These are phyloP conservation scores for Huiozyma naganishii DNA, from an alignment of 805 yeast genomes.

Conservation along the genomic window DNA sequence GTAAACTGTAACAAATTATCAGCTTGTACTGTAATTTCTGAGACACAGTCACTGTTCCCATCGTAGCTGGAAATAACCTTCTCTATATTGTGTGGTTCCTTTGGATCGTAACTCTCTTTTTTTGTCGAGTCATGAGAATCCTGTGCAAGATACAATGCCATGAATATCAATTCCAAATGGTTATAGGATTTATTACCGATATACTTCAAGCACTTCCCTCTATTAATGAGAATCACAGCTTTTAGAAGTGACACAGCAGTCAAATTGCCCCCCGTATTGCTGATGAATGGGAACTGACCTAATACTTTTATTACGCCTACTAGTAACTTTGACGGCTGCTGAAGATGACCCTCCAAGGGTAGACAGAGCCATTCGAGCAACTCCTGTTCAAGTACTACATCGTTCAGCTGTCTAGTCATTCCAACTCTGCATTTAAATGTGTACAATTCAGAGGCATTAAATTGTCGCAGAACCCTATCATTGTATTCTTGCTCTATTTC, in stretches of 20 bases:
- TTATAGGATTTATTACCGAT: constrained; percentile 31
- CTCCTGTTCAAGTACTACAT: constrained; percentile 18
- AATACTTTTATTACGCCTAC: constrained; percentile 34
- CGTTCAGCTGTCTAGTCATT: constrained; percentile 12
- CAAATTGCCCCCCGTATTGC: constrained; percentile 26
- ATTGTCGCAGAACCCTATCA: constrained; percentile 7
- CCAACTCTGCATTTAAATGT: constrained; percentile 15
- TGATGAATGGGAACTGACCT: constrained; percentile 41
- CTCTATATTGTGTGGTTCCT: too few relatives aligned
- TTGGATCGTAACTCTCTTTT: not conserved
- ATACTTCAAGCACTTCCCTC: constrained; percentile 31
- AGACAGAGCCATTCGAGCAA: constrained; percentile 28
- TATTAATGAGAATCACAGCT: constrained; percentile 34
- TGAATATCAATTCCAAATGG: constrained; percentile 35
- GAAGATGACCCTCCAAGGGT: constrained; percentile 25
- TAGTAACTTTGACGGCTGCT: constrained; percentile 25
- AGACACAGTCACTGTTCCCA: too few relatives aligned
- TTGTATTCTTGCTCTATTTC: not conserved
- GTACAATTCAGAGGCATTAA: constrained; percentile 17
- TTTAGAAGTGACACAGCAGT: constrained; percentile 34
- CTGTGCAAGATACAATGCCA: constrained; percentile 30
- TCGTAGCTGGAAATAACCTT: too few relatives aligned
- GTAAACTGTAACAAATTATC: constrained; percentile 34
- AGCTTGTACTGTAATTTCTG: constrained; percentile 26
- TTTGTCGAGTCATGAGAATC: too few relatives aligned